A percentile compares a stretch with the other conserved stretches of the same genome.
phyloP scores from a whole-genome alignment of 2,329 filamentous ascomycete species.

The Microcera coccophila region DNA sequence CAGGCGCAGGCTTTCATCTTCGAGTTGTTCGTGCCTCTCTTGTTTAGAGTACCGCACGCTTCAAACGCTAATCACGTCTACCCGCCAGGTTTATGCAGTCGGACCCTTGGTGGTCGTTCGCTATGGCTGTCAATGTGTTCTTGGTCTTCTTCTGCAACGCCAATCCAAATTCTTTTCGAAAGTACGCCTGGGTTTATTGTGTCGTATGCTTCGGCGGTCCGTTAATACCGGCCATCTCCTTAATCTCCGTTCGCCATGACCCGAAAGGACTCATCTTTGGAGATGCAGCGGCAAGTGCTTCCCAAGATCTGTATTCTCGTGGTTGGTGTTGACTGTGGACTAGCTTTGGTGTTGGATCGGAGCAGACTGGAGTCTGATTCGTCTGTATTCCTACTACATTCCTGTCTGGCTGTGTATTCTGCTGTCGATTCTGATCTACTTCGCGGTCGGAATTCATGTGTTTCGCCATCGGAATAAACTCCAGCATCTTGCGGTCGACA shows the following conservation, averaged over 20 bases:
- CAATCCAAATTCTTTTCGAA: constrained; percentile 59
- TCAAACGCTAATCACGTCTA: not conserved
- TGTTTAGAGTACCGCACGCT: rapidly evolving
- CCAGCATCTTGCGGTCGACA: constrained; percentile 40
- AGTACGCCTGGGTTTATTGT: constrained; percentile 67
- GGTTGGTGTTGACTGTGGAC: constrained; percentile 8
- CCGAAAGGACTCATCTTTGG: constrained; percentile 46
- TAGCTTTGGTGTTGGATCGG: constrained; percentile 61
- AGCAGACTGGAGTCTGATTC: constrained; percentile 49
- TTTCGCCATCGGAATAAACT: constrained; percentile 56
- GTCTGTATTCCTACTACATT: constrained; percentile 58
- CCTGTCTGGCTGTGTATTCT: constrained; percentile 58
- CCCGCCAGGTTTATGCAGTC: constrained; percentile 66
- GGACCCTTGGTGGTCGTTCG: constrained; percentile 72
- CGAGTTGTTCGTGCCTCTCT: constrained; percentile 54
- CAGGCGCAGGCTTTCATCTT: constrained; percentile 58
- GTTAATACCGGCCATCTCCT: constrained; percentile 60
- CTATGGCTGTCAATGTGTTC: constrained; percentile 79
- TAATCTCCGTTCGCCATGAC: constrained; percentile 53
- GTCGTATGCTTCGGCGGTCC: constrained; percentile 67
- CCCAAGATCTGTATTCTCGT: rapidly evolving
- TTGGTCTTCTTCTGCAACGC: constrained; percentile 59
- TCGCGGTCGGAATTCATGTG: constrained; percentile 55
- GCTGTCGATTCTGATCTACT: constrained; percentile 51
- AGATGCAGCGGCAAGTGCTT: constrained; percentile 48